Evolutionary conservation across 495 filamentous ascomycete species (phyloP), one percentile per base, ranked within the genome.

Genomic region (Aspergillus sclerotiicarbonarius): DNA sequence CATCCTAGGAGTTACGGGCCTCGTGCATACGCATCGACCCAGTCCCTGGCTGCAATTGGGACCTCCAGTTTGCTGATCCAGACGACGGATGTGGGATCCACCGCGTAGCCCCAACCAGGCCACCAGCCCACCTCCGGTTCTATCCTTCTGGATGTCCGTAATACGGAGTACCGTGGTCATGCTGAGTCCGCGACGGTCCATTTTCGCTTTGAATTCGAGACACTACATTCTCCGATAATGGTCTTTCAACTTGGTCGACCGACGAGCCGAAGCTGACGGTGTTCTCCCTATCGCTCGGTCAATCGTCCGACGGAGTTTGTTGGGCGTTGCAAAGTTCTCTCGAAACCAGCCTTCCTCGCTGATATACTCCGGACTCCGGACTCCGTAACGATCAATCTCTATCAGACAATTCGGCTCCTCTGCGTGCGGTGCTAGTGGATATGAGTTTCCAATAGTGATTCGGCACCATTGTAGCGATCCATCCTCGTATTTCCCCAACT

Each of bases 291-390:
- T 41, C 37, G 9, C 5, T n/a, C 37, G 37, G 37, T 41, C 37
- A 41, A n/a, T n/a, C 37, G 0, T n/a, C 37, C 37, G 37, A 41
- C 37, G 37, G 37, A 41, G 37, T 41, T 41, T 41, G 37, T 41
- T 41, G 37, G 37, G 12, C 37, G 13, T 37, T 10, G 8, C 5
- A 16, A 29, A 29, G 15, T 33, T 15, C 7, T 31, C 10, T 50
- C 25, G 31, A 15, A 25, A 3, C 25, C 25, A 25, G 20, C n/a
- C 21, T 16, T n/a, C 21, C 31, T 25, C 15, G 18, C 33, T n/a
- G n/a, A 12, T 33, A 35, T 59, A 54, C 57, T 54, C 57, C 57
- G 50, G 51, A 54, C 57, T 54, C 57, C 57, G 57, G 12, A 33
- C 21, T 60, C 52, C 43, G 52, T 21, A 46, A 29, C 15, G 18